These are phyloP conservation scores for Angomonas ambiguus DNA, from an alignment of 208 protist species.

Conservation along the genomic window DNA sequence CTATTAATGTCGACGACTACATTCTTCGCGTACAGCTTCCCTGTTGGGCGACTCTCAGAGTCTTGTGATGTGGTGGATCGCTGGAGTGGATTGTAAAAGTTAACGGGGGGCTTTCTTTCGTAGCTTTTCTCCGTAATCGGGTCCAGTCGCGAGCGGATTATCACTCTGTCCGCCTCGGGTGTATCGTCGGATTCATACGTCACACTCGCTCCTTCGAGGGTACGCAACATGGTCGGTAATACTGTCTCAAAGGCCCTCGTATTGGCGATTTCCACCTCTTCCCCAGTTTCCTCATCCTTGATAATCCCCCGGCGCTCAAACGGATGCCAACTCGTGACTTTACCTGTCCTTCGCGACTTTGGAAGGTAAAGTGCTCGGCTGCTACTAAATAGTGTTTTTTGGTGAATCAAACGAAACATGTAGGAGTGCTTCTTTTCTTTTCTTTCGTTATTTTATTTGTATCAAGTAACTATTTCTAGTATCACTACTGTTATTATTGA, in stretches of 20 bases:
- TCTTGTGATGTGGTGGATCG: neutral
- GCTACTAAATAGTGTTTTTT: neutral
- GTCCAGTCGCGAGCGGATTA: constrained; percentile 56
- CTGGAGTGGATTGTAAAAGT: constrained; percentile 41
- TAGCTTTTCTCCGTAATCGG: constrained; percentile 70
- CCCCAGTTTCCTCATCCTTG: constrained; percentile 34
- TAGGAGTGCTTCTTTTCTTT: neutral
- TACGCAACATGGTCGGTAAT: constrained; percentile 61
- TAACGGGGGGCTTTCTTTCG: constrained; percentile 39
- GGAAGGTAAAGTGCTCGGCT: neutral
- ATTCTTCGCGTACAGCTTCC: constrained; percentile 43
- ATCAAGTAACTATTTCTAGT: neutral
- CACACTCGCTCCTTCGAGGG: constrained; percentile 58
- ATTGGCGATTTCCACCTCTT: constrained; percentile 57
- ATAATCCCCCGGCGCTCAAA: constrained; percentile 77
- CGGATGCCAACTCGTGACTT: constrained; percentile 64
- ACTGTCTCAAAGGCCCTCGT: constrained; percentile 84
- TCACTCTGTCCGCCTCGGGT: constrained; percentile 52
- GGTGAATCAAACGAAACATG: neutral
- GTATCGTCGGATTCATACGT: constrained; percentile 34
- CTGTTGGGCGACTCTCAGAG: neutral
- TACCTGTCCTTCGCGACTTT: constrained; percentile 22
- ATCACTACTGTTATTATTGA: neutral
- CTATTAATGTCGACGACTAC: constrained; percentile 63
- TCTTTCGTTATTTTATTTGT: constrained; percentile 3